Base-by-base conservation (phyloP, 257 asterid species). In the Solanum rostratum region DNA sequence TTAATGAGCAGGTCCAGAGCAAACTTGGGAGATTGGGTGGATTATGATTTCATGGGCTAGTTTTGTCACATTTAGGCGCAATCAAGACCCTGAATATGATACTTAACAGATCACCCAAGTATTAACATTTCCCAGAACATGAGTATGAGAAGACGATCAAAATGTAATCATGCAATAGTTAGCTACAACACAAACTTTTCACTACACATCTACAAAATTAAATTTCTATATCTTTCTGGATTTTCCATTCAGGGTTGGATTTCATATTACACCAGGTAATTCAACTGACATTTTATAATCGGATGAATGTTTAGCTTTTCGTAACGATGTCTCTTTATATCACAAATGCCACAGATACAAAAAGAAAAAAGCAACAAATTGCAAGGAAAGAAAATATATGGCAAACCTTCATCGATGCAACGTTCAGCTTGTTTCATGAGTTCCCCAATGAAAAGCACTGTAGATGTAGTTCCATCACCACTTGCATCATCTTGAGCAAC, bases 341-440 rank as follows among this genome's bases (percentile, higher is more conserved):
- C 29, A 19, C 45, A 7, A 4, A 37, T 10, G 52, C 9, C 78
- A 69, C 20, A 22, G 29, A 57, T 57, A 20, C 65, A 24, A 57
- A 37, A 62, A 83, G 52, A 78, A 39, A n/a, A 87, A 29, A 0
- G 16, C 30, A 20, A 53, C 37, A 81, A 57, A 60, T 54, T 49
- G 22, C 30, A 57, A 53, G 19, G 19, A n/a, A 59, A 27, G 13
- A 83, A 80, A 50, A 79, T 60, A 55, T 52, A 43, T 65, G 66
- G 76, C 93, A 80, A 81, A 95, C 99, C 99, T 95, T 97, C 99
- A 80, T 95, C 97, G 79, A 97, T 95, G 87, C 89, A 92, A 14
- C 99, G 97, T 87, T 97, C 99, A 29, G 99, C 92, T 86, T 97
- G 99, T 90, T 95, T 97, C 99, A 97, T 93, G 83, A 97, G 98